Conservation (phyloP, 2,329 filamentous ascomycete genomes). For the Diaporthe sp. region DNA sequence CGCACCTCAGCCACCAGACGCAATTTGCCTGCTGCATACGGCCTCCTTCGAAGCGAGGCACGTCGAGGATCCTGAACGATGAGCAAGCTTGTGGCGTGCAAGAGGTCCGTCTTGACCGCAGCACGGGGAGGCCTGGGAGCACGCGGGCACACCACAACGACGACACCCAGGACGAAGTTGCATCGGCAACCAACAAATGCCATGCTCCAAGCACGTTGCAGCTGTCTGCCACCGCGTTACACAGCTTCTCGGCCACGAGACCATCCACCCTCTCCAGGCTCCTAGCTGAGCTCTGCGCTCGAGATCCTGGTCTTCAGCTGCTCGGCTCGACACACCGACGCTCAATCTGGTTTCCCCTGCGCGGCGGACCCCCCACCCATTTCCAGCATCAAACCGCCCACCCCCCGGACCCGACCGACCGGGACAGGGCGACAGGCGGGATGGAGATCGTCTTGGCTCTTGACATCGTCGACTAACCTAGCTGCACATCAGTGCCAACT, state of each 20-base stretch:
- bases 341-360: neutral
- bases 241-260: conserved; percentile 20
- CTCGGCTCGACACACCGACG: conserved; percentile 1
- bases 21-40: neutral
- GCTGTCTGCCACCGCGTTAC: neutral
- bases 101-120: neutral
- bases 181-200: neutral
- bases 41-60: neutral
- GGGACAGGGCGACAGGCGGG: conserved; percentile 17
- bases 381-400: neutral
- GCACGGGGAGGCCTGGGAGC: neutral
- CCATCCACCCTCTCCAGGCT: neutral
- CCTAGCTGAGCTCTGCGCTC: neutral
- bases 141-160: neutral
- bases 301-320: conserved; percentile 11
- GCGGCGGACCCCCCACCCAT: neutral
- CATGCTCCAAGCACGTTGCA: conserved; percentile 6
- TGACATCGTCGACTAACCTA: neutral
- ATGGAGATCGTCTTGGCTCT: neutral
- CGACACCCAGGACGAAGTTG: neutral
- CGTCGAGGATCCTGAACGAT: neutral
- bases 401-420: conserved; percentile 26
- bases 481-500: neutral
- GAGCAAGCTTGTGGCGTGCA: neutral
- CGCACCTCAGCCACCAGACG: neutral